These are phyloP conservation scores for Suaeda aralocaspica DNA, from an alignment of 148 eudicot species.

Conservation along the genomic window DNA sequence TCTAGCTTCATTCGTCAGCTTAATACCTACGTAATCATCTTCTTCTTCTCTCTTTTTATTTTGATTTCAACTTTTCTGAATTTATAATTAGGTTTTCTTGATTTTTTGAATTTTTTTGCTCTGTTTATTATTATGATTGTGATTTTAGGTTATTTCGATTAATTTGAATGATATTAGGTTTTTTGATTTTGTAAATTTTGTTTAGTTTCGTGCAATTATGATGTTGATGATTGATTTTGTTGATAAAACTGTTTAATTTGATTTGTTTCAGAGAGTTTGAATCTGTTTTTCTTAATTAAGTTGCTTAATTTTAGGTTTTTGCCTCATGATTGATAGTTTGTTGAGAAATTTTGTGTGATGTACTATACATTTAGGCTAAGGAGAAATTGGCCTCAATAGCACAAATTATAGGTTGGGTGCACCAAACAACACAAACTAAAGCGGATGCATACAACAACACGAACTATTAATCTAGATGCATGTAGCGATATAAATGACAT, in stretches of 20 bases:
- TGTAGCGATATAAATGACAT: too few relatives aligned
- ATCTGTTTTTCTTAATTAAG: neutral
- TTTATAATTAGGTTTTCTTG: neutral
- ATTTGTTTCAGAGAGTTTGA: too few relatives aligned
- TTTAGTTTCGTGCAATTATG: neutral
- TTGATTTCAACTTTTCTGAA: too few relatives aligned
- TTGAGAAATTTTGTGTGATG: neutral
- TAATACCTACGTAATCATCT: constrained; percentile 62
- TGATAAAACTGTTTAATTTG: too few relatives aligned
- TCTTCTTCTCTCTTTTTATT: neutral
- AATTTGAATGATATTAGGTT: too few relatives aligned
- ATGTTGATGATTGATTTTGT: neutral
- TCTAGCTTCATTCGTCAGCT: constrained; percentile 96
- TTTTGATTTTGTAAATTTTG: neutral
- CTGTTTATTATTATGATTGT: neutral
- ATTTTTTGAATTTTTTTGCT: neutral
- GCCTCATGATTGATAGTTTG: neutral
- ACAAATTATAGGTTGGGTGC: too few relatives aligned
- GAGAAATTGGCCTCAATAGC: too few relatives aligned
- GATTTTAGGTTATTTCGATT: neutral
- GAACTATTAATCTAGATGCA: too few relatives aligned
- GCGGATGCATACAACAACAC: too few relatives aligned
- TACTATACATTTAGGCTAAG: too few relatives aligned
- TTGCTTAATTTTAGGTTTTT: neutral
- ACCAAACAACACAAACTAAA: too few relatives aligned